phyloP scores from a whole-genome alignment of 2,329 filamentous ascomycete species.

The Penicillium occitanis region DNA sequence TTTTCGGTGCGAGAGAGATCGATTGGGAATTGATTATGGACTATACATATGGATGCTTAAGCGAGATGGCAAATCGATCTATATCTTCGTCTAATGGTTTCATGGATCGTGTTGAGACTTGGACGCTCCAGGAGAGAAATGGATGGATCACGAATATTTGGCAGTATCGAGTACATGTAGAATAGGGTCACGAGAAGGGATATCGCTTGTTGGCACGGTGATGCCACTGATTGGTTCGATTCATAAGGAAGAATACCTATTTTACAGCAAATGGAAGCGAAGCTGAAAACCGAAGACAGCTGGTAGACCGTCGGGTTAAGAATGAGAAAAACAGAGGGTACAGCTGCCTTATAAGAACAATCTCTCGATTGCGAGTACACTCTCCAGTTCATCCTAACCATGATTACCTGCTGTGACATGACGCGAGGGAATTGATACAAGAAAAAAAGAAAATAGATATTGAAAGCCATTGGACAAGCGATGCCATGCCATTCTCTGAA shows the following conservation, averaged over 20 bases:
- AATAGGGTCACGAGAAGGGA: background rate
- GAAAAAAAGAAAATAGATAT: background rate
- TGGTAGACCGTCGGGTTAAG: background rate
- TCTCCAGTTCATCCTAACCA: background rate
- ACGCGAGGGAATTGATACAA: constrained; percentile 3
- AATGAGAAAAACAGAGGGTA: background rate
- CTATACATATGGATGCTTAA: background rate
- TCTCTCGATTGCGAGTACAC: background rate
- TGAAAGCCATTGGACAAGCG: background rate
- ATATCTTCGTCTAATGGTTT: background rate
- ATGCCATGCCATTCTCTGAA: background rate
- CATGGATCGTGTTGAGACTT: background rate
- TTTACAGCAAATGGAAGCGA: constrained; percentile 3
- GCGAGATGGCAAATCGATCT: background rate
- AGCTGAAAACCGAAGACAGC: background rate
- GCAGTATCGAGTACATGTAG: background rate
- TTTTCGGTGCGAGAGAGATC: background rate
- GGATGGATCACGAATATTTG: background rate
- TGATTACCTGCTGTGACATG: background rate
- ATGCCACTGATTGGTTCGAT: background rate
- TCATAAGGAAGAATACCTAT: background rate
- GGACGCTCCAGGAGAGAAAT: background rate
- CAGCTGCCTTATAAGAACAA: background rate
- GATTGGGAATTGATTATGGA: background rate
- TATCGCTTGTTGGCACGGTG: background rate